These are phyloP conservation scores for Aspergillus proliferans DNA, from an alignment of 2,329 filamentous ascomycete genomes.

Conservation along the genomic window DNA sequence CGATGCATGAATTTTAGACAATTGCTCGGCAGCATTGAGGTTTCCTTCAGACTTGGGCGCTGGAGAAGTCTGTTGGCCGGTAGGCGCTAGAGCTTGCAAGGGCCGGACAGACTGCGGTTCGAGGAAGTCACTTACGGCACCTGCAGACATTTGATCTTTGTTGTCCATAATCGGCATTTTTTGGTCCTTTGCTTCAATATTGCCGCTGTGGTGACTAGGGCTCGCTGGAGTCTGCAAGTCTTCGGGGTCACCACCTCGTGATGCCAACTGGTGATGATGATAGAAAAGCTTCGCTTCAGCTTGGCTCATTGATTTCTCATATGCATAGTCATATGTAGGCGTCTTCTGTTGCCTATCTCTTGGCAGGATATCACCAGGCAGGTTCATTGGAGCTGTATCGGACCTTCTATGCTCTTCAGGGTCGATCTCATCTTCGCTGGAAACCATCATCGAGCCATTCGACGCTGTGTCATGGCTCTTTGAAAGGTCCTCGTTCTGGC, in stretches of 20 bases:
- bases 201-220: constrained; percentile 7
- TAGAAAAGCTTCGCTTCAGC: constrained; percentile 95
- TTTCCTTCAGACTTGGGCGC: constrained; percentile 15
- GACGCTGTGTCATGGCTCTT: too few species aligned
- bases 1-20: constrained; percentile 43
- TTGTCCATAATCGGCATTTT: background rate
- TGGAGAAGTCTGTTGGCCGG: background rate
- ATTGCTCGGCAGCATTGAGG: constrained; percentile 42
- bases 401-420: constrained; percentile 7
- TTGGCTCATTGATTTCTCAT: constrained; percentile 90
- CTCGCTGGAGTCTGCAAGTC: constrained; percentile 31
- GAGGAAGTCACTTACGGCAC: background rate
- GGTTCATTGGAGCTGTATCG: constrained; percentile 4
- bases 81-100: background rate
- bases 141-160: background rate
- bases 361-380: constrained; percentile 25
- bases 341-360: constrained; percentile 57
- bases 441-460: background rate
- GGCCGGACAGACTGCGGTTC: background rate
- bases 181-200: constrained; percentile 5
- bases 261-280: constrained; percentile 72
- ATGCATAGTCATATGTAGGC: constrained; percentile 86
- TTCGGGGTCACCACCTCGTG: constrained; percentile 32
- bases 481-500: too few species aligned
- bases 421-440: constrained; percentile 6